phyloP scores from a whole-genome alignment of 1,284 basidiomycete species.

The Cerrena zonata region DNA sequence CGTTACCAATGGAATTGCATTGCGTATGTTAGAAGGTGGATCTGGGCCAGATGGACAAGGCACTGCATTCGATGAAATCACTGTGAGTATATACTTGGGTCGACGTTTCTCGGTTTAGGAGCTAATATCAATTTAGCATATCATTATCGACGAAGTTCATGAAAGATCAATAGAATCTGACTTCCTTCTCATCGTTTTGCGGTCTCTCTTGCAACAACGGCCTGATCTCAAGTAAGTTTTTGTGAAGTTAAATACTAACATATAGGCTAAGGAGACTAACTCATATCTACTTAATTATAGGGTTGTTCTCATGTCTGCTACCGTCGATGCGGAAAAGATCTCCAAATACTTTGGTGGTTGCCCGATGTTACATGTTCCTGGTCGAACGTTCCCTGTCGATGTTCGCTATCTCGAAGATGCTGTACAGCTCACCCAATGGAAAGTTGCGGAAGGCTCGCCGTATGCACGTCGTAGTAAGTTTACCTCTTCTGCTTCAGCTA shows the following conservation, averaged over 20 bases:
- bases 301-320: slow-evolving; percentile 96
- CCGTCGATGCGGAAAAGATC: slow-evolving; percentile 90
- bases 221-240: slow-evolving; percentile 72
- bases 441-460: slow-evolving; percentile 76
- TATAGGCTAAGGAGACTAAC: too few species aligned
- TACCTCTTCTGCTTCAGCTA: not conserved
- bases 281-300: slow-evolving; percentile 34
- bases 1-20: slow-evolving; percentile 92
- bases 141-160: slow-evolving; percentile 88
- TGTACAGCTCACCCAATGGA: slow-evolving; percentile 82
- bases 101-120: slow-evolving; percentile 3
- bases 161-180: slow-evolving; percentile 97
- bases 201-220: slow-evolving; percentile 76
- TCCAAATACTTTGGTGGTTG: slow-evolving; percentile 90
- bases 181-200: slow-evolving; percentile 92
- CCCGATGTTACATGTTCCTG: slow-evolving; percentile 84
- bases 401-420: slow-evolving; percentile 89
- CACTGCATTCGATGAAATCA: slow-evolving; percentile 88
- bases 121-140: slow-evolving; percentile 46
- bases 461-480: slow-evolving; percentile 71
- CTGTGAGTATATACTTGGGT: slow-evolving; percentile 48
- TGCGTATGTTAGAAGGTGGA: slow-evolving; percentile 90
- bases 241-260: not conserved
- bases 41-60: slow-evolving; percentile 60
- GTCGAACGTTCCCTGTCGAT: slow-evolving; percentile 94